phyloP scores from a whole-genome alignment of 257 asterid genomes.

The Solanum gracilifrons region DNA sequence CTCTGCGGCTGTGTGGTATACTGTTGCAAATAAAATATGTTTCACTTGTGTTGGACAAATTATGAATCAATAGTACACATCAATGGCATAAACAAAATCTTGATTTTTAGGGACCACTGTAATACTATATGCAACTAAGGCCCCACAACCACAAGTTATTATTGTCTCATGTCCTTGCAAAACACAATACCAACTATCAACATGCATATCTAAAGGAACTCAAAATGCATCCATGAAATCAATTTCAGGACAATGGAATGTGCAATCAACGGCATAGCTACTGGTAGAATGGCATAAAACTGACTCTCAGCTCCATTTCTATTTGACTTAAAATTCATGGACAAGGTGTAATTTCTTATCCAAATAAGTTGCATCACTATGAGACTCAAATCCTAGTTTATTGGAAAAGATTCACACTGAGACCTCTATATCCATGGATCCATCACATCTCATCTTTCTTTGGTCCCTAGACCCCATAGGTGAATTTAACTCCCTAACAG shows the following conservation, averaged over 20 bases:
- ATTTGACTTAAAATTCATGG: neutral
- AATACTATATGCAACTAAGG: neutral
- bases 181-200: neutral
- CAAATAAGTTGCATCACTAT: neutral
- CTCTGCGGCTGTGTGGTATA: neutral
- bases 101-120: neutral
- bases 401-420: neutral
- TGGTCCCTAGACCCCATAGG: neutral
- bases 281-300: neutral
- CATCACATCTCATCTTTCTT: neutral
- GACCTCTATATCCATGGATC: neutral
- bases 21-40: neutral
- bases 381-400: neutral
- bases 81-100: neutral
- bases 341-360: neutral
- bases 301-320: neutral
- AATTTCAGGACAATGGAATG: neutral
- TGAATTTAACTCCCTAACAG: neutral
- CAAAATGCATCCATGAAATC: neutral
- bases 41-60: neutral
- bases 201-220: neutral
- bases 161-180: neutral
- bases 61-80: neutral
- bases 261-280: neutral
- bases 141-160: neutral